phyloP scores from a whole-genome alignment of 768 basidiomycete genomes.

The Rubroboletus pulcherrimus region DNA sequence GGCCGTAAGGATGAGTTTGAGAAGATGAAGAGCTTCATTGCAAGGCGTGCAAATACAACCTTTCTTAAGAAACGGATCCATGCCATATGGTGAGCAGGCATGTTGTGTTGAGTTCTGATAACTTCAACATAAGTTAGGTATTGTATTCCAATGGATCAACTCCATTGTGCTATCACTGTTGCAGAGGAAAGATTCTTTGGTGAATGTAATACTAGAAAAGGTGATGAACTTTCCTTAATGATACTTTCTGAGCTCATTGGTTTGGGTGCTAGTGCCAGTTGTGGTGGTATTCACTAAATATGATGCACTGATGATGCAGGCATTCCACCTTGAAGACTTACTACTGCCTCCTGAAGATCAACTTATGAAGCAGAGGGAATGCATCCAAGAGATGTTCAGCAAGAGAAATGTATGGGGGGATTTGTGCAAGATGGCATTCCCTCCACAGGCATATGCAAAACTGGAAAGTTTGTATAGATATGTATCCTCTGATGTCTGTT shows the following conservation, averaged over 20 bases:
- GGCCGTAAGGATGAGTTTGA: not conserved
- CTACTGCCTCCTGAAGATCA: not conserved
- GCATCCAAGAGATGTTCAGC: not conserved
- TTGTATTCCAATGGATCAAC: not conserved
- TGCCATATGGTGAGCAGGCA: not conserved
- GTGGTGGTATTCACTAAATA: not conserved
- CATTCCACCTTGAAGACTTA: not conserved
- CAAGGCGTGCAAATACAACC: not conserved
- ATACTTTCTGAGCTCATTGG: not conserved
- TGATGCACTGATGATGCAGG: not conserved
- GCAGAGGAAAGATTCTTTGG: not conserved
- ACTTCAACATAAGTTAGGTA: not conserved
- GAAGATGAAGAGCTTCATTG: not conserved
- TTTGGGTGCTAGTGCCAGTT: not conserved
- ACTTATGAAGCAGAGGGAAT: not conserved
- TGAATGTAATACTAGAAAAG: not conserved
- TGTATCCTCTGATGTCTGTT: not conserved
- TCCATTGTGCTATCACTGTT: not conserved
- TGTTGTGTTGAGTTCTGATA: not conserved
- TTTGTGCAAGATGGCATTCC: not conserved
- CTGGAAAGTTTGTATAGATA: not conserved
- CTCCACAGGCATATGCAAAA: not conserved
- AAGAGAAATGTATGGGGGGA: not conserved
- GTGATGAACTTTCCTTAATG: not conserved
- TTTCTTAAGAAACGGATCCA: not conserved